Evolutionary conservation across 768 basidiomycete genomes (phyloP), one percentile per base, ranked within the genome.

Genomic region (Termitomyces sp.): DNA sequence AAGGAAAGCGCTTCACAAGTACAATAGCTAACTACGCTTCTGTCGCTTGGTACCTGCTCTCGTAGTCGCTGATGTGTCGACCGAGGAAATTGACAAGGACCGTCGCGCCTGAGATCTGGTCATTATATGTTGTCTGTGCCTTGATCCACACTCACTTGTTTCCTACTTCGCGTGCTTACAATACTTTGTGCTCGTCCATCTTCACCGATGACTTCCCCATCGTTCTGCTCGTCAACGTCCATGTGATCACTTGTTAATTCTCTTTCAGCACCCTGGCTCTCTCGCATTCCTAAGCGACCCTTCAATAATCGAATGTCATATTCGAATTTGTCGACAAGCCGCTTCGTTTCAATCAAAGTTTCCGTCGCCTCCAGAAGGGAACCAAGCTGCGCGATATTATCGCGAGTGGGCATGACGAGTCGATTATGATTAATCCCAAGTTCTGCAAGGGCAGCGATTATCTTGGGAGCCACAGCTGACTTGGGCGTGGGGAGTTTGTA

Each of bases 321-420:
- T 20, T 96, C 93, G 4, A 88, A 81, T 68, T 87, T 84, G 69
- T 98, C 96, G 41, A 92, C 82, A 13, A 85, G 75, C 64, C 90
- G 87, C 78, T 98, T 98, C 62, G 85, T 87, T 65, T 98, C 92
- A n/a, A 96, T 80, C 65, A 98, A 72, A 13, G 82, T 77, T 4
- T 80, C 80, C 1, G 91, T 83, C 3, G 88, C 84, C 5, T 87
- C 85, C 46, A 95, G 66, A 16, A 98, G 71, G 15, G 77, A 75
- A 60, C 97, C 94, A 20, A 94, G 76, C 63, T 82, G 83, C 53
- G 81, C 77, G 54, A 87, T 78, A 62, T 94, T 97, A 26, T 86
- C 85, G 39, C 85, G 80, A 2, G 97, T 98, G 18, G 97, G 97
- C 94, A 98, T 98, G 59, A 96, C 90, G 51, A 99, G 80, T 12